Percentiles rank a stretch among this genome's conserved stretches.
Evolutionary conservation across 2,329 filamentous ascomycete species (phyloP).

Genomic region (Aspergillus clavatus): DNA sequence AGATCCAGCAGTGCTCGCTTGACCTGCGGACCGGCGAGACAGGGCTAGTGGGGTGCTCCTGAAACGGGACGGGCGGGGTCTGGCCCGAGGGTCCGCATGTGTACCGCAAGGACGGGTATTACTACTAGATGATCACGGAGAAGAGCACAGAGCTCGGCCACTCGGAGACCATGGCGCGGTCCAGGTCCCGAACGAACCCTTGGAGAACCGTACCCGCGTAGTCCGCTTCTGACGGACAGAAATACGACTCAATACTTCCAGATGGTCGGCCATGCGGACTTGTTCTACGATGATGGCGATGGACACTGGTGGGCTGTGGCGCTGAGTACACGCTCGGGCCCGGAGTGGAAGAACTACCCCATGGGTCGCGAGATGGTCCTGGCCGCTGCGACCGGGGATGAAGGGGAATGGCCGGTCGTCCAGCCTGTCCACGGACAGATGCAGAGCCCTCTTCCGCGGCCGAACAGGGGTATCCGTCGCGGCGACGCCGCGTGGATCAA

Average conservation of each 20-base stretch:
- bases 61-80: conserved; percentile 48
- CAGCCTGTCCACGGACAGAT: conserved; percentile 13
- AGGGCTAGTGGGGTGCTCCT: conserved; percentile 17
- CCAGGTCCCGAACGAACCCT: conserved; percentile 30
- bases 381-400: conserved; percentile 45
- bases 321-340: conserved; percentile 39
- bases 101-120: conserved; percentile 27
- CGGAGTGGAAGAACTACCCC: conserved; percentile 41
- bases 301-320: conserved; percentile 53
- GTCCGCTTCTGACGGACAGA: conserved; percentile 40
- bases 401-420: conserved; percentile 45
- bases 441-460: conserved; percentile 8
- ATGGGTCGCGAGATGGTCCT: conserved; percentile 54
- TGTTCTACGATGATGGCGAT: conserved; percentile 49
- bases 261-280: conserved; percentile 53
- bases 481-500: conserved; percentile 38
- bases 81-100: conserved; percentile 30
- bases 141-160: conserved; percentile 27
- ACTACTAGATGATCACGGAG: conserved; percentile 27
- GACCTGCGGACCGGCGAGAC: conserved; percentile 27
- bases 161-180: conserved; percentile 27
- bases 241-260: conserved; percentile 43
- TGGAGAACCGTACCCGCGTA: conserved; percentile 38
- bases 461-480: conserved; percentile 7
- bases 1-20: conserved; percentile 10